Base-by-base conservation (phyloP, 169 alveolate genomes). In the Plasmodium chabaudi region DNA sequence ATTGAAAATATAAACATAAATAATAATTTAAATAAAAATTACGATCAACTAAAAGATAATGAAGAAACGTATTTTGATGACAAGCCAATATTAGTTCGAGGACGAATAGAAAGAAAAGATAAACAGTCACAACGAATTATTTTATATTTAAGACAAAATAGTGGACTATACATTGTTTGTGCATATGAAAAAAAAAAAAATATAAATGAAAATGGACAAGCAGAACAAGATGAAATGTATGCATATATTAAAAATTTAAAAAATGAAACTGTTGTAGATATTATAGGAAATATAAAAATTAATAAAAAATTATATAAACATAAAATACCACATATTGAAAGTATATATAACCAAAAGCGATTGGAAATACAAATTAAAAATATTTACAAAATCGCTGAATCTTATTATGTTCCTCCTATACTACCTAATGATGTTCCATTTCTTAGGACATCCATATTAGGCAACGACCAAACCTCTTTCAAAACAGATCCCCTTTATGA, bases 81-180 rank as follows among this genome's bases (percentile, higher is more conserved):
- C 12, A 75, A 63, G 1, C 46, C 25, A 25, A 63, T 68, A 5
- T 56, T 10, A 23, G 25, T 75, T 61, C 61, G 88, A 47, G 88
- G 88, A 15, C 21, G 88, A 1, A 44, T 75, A 13, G 88, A 75
- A 63, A 65, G 15, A 19, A 75, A 56, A 49, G 70, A 23, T 51
- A 60, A 63, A 56, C 72, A 75, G 23, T 75, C 88, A 21, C 61
- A 63, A 10, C 25, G 88, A n/a, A 75, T 75, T 75, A 61, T 75
- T n/a, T 56, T 75, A 21, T 51, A 65, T 12, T 9, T 75, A 17
- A 75, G 88, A 75, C 65, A 44, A 47, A 42, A 46, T 9, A 7
- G 70, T 12, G 88, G 88, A n/a, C 1, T 75, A 1, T 75, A 75
- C 7, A 17, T 75, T 19, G 61, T 67, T 42, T 75, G 88, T 25